Evolutionary conservation across 2,329 filamentous ascomycete genomes (phyloP), one percentile per base, ranked within the genome.

Genomic region (Pseudogymnoascus sp.): DNA sequence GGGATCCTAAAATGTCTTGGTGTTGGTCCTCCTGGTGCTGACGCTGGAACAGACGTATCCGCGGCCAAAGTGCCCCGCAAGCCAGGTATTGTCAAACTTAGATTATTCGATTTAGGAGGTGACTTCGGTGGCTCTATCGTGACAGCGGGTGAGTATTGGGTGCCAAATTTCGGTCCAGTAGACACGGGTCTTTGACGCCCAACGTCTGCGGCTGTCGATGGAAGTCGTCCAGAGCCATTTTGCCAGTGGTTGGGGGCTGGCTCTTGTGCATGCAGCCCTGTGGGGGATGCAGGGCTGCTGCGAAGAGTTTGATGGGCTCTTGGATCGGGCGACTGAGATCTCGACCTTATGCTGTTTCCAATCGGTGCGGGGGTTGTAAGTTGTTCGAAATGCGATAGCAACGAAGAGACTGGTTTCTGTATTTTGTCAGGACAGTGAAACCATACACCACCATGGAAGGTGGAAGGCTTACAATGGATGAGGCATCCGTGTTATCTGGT

Each of bases 301-400:
- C 47, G 47, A 15, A 54, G 15, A 13, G 29, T 35, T 54, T 54
- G 47, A 10, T 33, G 47, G 13, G 57, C 11, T 59, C 35, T 37
- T 39, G 57, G 57, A 13, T 59, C 26, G 21, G 57, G 57, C 57
- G 57, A 59, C 57, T 59, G 57, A 6, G 57, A 59, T 40, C 57
- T 59, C 35, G 47, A 54, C n/a, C 47, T 31, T 39, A 39, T 59
- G 57, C 7, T 37, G 24, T 59, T 59, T 17, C 57, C 35, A 59
- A 15, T 40, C 37, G 35, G 33, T 59, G 35, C 24, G 57, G 36
- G 33, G 36, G 33, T 59, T 24, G 33, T 59, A 8, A 59, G 57
- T 71, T 87, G 90, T 78, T 94, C 90, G 73, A 93, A 94, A 68
- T 89, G 86, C 65, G 88, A 90, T 64, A 87, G 83, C 64, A 94